Conservation (phyloP, 768 basidiomycete species). For the Pulveroboletus sp. region DNA sequence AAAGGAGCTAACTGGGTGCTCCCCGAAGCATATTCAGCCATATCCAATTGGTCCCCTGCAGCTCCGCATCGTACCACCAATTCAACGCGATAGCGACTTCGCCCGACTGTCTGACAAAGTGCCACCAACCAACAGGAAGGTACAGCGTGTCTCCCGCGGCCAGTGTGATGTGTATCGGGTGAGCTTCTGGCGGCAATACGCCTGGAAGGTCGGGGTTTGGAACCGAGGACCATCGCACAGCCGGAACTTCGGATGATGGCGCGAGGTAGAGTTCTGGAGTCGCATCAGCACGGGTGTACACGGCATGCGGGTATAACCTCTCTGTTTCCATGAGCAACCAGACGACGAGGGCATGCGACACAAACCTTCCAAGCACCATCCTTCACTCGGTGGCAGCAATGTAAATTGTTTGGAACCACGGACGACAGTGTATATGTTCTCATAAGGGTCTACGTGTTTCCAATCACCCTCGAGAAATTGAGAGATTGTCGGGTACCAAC, state of each 20-base stretch:
- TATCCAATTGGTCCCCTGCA: slow-evolving; percentile 67
- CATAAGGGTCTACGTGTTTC: slow-evolving; percentile 66
- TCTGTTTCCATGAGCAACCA: slow-evolving; percentile 36
- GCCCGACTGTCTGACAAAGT: slow-evolving; percentile 73
- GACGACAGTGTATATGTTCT: slow-evolving; percentile 88
- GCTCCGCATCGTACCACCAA: slow-evolving; percentile 87
- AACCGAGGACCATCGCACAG: slow-evolving; percentile 82
- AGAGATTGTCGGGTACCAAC: slow-evolving; percentile 35
- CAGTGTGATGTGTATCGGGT: slow-evolving; percentile 64
- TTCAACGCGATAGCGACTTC: slow-evolving; percentile 68
- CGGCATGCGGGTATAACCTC: slow-evolving; percentile 60
- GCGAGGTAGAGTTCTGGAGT: slow-evolving; percentile 25
- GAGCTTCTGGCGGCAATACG: slow-evolving; percentile 46
- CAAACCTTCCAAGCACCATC: slow-evolving; percentile 75
- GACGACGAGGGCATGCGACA: background rate
- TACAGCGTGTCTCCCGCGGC: slow-evolving; percentile 76
- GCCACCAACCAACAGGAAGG: slow-evolving; percentile 94
- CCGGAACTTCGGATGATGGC: slow-evolving; percentile 33
- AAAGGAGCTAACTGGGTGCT: slow-evolving; percentile 27
- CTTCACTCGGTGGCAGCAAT: slow-evolving; percentile 84
- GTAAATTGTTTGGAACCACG: slow-evolving; percentile 83
- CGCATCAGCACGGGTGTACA: slow-evolving; percentile 42
- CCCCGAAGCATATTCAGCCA: slow-evolving; percentile 59
- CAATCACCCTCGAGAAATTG: background rate
- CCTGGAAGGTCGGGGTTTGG: slow-evolving; percentile 48